phyloP scores from a whole-genome alignment of 306 rosid species.

The Fragaria iinumae region DNA sequence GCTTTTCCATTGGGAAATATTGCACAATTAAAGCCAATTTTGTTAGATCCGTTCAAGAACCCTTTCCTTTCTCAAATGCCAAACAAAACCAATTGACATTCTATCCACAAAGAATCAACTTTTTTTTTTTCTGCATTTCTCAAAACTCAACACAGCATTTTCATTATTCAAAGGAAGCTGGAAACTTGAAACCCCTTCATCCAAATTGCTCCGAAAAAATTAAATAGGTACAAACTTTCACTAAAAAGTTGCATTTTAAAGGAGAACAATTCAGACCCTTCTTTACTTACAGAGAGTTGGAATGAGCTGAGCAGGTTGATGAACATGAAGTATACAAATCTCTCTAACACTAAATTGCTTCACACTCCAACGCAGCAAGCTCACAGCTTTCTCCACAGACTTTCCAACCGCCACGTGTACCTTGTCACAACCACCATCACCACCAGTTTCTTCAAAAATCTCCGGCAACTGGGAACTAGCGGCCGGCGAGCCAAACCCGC shows the following conservation, averaged over 20 bases:
- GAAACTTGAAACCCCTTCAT: background rate
- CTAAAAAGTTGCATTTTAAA: background rate
- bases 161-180: background rate
- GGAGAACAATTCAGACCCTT: background rate
- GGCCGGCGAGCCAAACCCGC: constrained; percentile 22
- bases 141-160: background rate
- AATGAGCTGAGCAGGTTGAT: constrained; percentile 66
- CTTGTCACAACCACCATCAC: background rate
- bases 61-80: constrained; percentile 6
- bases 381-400: constrained; percentile 45
- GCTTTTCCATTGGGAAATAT: background rate
- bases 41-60: background rate
- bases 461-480: constrained; percentile 30
- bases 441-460: constrained; percentile 26
- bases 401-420: constrained; percentile 73
- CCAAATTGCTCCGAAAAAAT: background rate
- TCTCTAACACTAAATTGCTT: constrained; percentile 38
- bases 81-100: background rate
- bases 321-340: constrained; percentile 59
- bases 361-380: constrained; percentile 68
- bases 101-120: background rate
- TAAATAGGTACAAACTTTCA: background rate
- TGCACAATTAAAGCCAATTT: background rate
- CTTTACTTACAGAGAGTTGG: constrained; percentile 64
- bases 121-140: background rate